Percentiles rank a stretch among this genome's conserved stretches.
Evolutionary conservation across 1,284 basidiomycete species (phyloP).

Genomic region (Rhodotorula sp.): DNA sequence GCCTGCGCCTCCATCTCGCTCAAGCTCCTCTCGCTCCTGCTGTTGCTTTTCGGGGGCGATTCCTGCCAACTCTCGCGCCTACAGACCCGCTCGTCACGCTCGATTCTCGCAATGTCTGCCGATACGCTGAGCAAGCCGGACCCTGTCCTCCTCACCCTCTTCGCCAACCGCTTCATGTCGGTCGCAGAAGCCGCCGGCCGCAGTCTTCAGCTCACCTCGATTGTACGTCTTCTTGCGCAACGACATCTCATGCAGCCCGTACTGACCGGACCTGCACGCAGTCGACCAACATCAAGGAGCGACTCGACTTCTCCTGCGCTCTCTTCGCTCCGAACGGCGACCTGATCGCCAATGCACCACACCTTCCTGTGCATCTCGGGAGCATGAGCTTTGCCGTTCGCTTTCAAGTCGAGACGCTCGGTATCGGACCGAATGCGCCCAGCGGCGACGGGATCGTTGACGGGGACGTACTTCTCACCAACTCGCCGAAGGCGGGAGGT

Average conservation of each 20-base stretch:
- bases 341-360: constrained; percentile 79
- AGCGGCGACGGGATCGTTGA: constrained; percentile 47
- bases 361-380: constrained; percentile 65
- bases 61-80: neutral
- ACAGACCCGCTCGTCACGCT: neutral
- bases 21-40: too few relatives aligned
- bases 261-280: constrained; percentile 43
- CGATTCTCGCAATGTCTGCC: constrained; percentile 34
- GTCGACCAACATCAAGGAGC: constrained; percentile 61
- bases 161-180: constrained; percentile 67
- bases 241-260: too few relatives aligned
- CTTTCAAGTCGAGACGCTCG: constrained; percentile 48
- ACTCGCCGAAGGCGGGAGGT: constrained; percentile 57
- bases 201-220: constrained; percentile 75
- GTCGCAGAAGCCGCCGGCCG: constrained; percentile 73
- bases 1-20: too few relatives aligned
- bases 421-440: constrained; percentile 52
- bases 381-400: constrained; percentile 39
- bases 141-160: constrained; percentile 82
- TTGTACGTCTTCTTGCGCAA: constrained; percentile 52
- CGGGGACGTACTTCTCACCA: constrained; percentile 57
- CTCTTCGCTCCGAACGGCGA: constrained; percentile 87
- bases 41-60: too few relatives aligned
- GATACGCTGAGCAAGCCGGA: constrained; percentile 53
- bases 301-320: constrained; percentile 62